Conservation (phyloP, 2,329 filamentous ascomycete genomes). For the Trichoderma guizhouense region DNA sequence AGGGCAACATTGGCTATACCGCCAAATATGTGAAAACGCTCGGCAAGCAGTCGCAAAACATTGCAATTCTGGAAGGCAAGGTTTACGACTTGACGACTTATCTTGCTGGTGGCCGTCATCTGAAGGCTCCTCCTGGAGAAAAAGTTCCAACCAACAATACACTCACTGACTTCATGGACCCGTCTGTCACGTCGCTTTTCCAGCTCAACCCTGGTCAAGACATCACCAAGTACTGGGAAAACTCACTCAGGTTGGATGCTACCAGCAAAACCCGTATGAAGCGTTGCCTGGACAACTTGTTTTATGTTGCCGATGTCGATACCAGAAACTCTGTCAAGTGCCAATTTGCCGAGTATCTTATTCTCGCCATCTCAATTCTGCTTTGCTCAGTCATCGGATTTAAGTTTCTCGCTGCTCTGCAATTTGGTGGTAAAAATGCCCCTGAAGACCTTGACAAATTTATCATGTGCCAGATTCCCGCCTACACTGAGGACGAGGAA, state of each 20-base stretch:
- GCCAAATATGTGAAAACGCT: constrained; percentile 71
- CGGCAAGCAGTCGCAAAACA: constrained; percentile 57
- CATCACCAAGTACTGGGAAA: constrained; percentile 73
- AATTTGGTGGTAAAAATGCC: constrained; percentile 86
- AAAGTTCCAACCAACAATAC: constrained; percentile 43
- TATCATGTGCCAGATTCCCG: constrained; percentile 94
- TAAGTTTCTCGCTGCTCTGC: constrained; percentile 95
- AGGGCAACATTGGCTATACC: constrained; percentile 83
- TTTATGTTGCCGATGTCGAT: constrained; percentile 89
- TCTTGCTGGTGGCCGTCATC: constrained; percentile 66
- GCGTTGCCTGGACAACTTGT: constrained; percentile 86
- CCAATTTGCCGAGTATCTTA: constrained; percentile 83
- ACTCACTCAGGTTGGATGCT: constrained; percentile 59
- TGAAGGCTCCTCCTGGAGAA: constrained; percentile 55
- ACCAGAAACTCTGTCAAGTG: constrained; percentile 84
- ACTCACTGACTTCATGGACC: constrained; percentile 77
- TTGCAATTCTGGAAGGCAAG: constrained; percentile 73
- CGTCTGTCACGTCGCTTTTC: constrained; percentile 72
- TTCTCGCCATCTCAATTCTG: constrained; percentile 78
- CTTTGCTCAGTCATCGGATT: constrained; percentile 81
- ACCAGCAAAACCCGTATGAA: constrained; percentile 65
- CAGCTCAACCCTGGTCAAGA: constrained; percentile 71
- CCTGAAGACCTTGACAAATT: constrained; percentile 98
- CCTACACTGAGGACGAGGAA: constrained; percentile 97
- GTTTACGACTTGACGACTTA: constrained; percentile 93